Evolutionary conservation across 2,329 filamentous ascomycete species (phyloP), one percentile per base, ranked within the genome.

Genomic region (Trichoderma lentiforme): DNA sequence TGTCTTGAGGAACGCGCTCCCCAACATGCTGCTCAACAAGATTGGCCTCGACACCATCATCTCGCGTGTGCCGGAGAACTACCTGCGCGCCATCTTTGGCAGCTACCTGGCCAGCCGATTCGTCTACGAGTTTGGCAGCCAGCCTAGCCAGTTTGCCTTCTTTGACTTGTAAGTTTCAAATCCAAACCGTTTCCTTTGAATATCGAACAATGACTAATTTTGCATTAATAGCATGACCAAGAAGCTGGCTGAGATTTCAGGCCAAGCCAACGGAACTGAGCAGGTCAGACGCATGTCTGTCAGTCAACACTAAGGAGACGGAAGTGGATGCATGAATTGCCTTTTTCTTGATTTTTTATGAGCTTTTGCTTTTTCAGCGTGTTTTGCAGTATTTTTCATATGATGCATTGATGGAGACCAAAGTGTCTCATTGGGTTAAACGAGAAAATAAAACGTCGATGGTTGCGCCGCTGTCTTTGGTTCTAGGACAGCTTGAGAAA

Each of bases 71-170:
- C 96, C 96, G 1, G 93, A 97, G 74, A 92, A 91, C 76, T 99
- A 99, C 80, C 89, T 99, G 74, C 90, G 94, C 75, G 92, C 95
- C 75, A 98, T 99, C 81, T 99, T 99, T 80, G 96, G 96, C 76
- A 97, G 93, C 80, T 98, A 95, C 83, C 87, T 99, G 76, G 95
- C 96, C 63, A 97, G 93, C 79, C 92, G 96, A 57, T 99, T 99
- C 81, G 94, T 99, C 53, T 99, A 99, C 82, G 90, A 97, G 81
- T 96, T 95, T 81, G 96, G 96, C 78, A 95, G 94, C 80, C 91
- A 89, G 76, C 95, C 96, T 6, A 96, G 92, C 85, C 95, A 98
- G 79, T 98, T 99, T 85, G 94, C 95, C 51, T 99, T 99, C 87
- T 99, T 97, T 83, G 94, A 97, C 81, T 99, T 98, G 93, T 95